Evolutionary conservation across 148 eudicot species (phyloP), one percentile per base, ranked within the genome.

Genomic region (Cornus kousa): DNA sequence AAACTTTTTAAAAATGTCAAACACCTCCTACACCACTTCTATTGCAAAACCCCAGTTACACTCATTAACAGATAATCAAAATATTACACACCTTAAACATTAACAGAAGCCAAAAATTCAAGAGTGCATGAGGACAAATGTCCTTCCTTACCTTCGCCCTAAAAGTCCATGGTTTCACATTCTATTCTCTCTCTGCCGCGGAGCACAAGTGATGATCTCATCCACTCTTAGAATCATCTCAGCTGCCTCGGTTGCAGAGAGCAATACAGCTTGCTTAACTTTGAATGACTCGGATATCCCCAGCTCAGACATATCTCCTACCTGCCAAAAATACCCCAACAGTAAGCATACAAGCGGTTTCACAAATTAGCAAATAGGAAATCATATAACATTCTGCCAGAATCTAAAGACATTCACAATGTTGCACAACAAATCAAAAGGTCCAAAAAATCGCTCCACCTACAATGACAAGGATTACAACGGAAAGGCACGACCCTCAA

Each of bases 171-270:
- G 4, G 68, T 35, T 50, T 87, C 87, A 93, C 98, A 95, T 95
- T 77, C 97, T 87, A 79, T 95, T 91, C 82, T 95, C 98, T 84
- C 98, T 91, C 80, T 72, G 84, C 85, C 98, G 88, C 8, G 98
- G 98, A 31, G 98, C 98, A 82, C 97, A 91, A 53, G 88, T 95
- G 88, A 95, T 95, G 83, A 95, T 95, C 74, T 95, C 97, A 46
- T 95, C 98, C 23, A 95, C 98, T 80, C 98, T 86, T 28, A 95
- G 90, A 78, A 95, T 92, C 94, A 92, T 94, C 84, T 95, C 98
- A 32, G 97, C 94, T 71, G 97, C 98, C 83, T 95, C 98, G 0
- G 92, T 93, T 67, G 98, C 96, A 43, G 98, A 95, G 70, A 93
- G 81, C 86, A 95, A 80, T 24, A 95, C 91, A 50, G 97, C 98